phyloP scores from a whole-genome alignment of 2,329 filamentous ascomycete species.

The Trichoderma afroharzianum region DNA sequence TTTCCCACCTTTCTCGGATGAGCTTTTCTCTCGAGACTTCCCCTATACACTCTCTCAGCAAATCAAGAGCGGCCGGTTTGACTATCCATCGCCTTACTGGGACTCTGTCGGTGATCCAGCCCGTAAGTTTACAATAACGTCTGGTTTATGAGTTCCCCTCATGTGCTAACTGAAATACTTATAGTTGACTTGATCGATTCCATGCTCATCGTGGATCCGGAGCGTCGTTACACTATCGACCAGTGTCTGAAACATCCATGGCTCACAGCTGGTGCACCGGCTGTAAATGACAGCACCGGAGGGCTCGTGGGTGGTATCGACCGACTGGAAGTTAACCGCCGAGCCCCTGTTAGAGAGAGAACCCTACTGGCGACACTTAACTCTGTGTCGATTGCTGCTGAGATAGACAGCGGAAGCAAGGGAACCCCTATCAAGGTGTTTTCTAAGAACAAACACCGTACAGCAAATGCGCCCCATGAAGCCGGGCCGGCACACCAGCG shows the following conservation, averaged over 20 bases:
- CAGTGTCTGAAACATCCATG: constrained; percentile 90
- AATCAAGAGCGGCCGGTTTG: constrained; percentile 83
- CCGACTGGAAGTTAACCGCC: constrained; percentile 76
- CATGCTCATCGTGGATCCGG: constrained; percentile 87
- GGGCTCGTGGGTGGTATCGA: constrained; percentile 85
- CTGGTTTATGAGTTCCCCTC: neutral
- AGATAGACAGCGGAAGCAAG: constrained; percentile 53
- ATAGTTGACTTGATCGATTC: constrained; percentile 80
- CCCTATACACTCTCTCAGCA: constrained; percentile 86
- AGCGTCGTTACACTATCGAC: constrained; percentile 81
- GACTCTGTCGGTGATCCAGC: constrained; percentile 64
- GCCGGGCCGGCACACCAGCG: constrained; percentile 63
- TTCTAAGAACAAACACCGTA: constrained; percentile 59
- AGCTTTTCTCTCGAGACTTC: constrained; percentile 75
- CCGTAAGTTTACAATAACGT: constrained; percentile 39
- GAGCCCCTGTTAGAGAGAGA: constrained; percentile 76
- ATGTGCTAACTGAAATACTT: neutral
- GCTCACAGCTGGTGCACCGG: constrained; percentile 62
- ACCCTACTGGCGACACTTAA: constrained; percentile 83
- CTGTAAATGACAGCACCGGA: constrained; percentile 80
- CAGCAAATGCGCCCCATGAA: constrained; percentile 50
- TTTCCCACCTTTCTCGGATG: constrained; percentile 95
- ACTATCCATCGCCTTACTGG: constrained; percentile 94
- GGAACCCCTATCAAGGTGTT: constrained; percentile 68
- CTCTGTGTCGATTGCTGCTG: constrained; percentile 55